Conservation (phyloP, 108 stramenopile genomes). For the Skeletonema marinoi region DNA sequence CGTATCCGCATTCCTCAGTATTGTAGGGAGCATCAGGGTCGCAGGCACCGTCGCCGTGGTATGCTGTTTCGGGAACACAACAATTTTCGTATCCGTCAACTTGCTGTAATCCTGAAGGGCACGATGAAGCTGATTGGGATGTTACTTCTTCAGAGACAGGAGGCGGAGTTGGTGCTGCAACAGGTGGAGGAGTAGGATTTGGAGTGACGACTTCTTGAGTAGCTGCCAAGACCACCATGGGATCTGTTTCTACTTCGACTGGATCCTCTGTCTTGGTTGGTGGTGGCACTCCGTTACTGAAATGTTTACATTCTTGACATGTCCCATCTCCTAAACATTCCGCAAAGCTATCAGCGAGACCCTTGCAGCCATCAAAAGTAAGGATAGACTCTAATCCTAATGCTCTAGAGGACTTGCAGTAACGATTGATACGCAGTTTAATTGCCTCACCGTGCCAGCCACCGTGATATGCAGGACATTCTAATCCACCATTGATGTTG, state of each 20-base stretch:
- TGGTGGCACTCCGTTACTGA: neutral
- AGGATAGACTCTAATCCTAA: constrained; percentile 38
- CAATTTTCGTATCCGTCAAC: constrained; percentile 30
- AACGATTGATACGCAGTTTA: constrained; percentile 49
- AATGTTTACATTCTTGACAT: constrained; percentile 28
- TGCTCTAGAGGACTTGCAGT: constrained; percentile 34
- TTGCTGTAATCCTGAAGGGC: constrained; percentile 25
- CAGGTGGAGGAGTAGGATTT: constrained; percentile 5
- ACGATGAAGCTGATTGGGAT: neutral
- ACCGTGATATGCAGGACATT: constrained; percentile 51
- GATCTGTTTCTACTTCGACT: neutral
- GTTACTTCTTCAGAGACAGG: neutral
- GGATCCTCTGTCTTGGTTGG: neutral
- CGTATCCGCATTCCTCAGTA: constrained; percentile 77
- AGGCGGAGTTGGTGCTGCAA: neutral
- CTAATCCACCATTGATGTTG: constrained; percentile 47
- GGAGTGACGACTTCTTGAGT: neutral
- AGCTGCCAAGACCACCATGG: neutral
- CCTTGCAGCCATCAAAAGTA: constrained; percentile 38
- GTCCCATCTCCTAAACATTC: constrained; percentile 49
- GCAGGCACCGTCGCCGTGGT: constrained; percentile 51
- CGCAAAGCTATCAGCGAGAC: constrained; percentile 29
- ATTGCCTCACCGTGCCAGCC: constrained; percentile 51
- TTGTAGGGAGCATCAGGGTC: constrained; percentile 84
- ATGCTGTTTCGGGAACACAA: constrained; percentile 46